Evolutionary conservation across 768 basidiomycete genomes (phyloP), one percentile per base, ranked within the genome.

Genomic region (Lentinula aciculospora): DNA sequence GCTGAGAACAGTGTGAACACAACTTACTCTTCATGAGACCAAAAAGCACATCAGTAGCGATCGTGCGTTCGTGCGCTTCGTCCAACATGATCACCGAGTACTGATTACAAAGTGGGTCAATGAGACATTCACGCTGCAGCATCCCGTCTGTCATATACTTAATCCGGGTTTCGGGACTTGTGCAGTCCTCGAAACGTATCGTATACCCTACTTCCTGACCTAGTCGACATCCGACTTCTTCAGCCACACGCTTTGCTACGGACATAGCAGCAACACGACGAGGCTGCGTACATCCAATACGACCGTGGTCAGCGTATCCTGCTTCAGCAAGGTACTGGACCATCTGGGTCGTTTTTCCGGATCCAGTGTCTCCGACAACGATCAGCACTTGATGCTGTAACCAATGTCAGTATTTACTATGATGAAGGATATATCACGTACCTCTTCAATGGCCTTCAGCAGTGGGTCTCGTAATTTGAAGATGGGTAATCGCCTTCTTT

Each of bases 101-200:
- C 47, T 85, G 82, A 60, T 86, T 91, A 69, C 94, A 88, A 60
- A 97, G 85, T 4, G 96, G 96, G 67, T 99, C 97, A 67, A 98
- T 91, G 54, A 99, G 76, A 62, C 89, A 93, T 77, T 99, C 97
- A 73, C 97, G 84, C 67, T 98, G 92, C 25, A 99, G 81, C 94
- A 99, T 98, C 76, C 97, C 97, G 68, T 98, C 97, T 66, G 97
- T 99, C 97, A 99, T 98, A 81, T 97, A 99, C 73, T 98, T 99
- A 81, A 99, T 99, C 67, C 90, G 86, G 3, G 97, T 98, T 73
- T 99, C 97, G 3, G 97, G 96, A 67, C 94, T 90, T 5, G 97
- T 98, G 72, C 96, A 94, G 71, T 99, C 97, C 75, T 99, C 97
- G 71, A 99, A 99, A 76, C 97, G 96, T 65, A 99, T 98, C 5